Percentiles rank a stretch among this genome's conserved stretches.
Evolutionary conservation across 768 basidiomycete genomes (phyloP).

Genomic region (Cystoderma amianthinum): DNA sequence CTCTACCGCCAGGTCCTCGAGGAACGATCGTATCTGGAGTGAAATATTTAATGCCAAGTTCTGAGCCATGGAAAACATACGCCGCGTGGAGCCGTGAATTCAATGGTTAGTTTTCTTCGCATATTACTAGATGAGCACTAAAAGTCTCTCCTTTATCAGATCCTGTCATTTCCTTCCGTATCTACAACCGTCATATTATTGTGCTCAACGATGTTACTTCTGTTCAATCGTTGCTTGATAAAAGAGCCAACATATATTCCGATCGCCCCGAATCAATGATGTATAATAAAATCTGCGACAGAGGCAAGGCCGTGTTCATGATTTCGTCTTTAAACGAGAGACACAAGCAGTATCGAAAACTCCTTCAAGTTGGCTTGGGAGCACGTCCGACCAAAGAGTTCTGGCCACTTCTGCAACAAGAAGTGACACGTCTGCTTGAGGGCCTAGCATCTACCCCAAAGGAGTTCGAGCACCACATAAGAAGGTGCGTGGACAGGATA

Average conservation of each 20-base stretch:
- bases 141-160: constrained; percentile 19
- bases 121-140: too few species aligned
- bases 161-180: constrained; percentile 39
- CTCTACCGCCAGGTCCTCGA: constrained; percentile 19
- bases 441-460: constrained; percentile 22
- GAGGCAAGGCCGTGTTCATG: constrained; percentile 34
- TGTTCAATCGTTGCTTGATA: constrained; percentile 42
- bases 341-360: constrained; percentile 31
- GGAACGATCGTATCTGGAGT: constrained; percentile 15
- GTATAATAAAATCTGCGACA: constrained; percentile 34
- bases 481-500: constrained; percentile 18
- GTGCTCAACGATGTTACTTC: constrained; percentile 40
- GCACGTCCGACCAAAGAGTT: constrained; percentile 25
- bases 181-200: constrained; percentile 36
- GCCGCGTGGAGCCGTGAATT: constrained; percentile 13
- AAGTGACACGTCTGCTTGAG: constrained; percentile 23
- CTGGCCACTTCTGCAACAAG: constrained; percentile 26
- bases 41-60: constrained; percentile 10
- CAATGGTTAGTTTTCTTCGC: too few species aligned
- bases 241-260: constrained; percentile 46
- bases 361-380: constrained; percentile 30
- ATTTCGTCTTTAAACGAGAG: constrained; percentile 30
- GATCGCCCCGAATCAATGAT: constrained; percentile 43
- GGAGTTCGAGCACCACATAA: constrained; percentile 25
- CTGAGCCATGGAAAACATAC: constrained; percentile 21